Evolutionary conservation across 2,329 filamentous ascomycete species (phyloP).

Genomic region (Pyrenophora teres): DNA sequence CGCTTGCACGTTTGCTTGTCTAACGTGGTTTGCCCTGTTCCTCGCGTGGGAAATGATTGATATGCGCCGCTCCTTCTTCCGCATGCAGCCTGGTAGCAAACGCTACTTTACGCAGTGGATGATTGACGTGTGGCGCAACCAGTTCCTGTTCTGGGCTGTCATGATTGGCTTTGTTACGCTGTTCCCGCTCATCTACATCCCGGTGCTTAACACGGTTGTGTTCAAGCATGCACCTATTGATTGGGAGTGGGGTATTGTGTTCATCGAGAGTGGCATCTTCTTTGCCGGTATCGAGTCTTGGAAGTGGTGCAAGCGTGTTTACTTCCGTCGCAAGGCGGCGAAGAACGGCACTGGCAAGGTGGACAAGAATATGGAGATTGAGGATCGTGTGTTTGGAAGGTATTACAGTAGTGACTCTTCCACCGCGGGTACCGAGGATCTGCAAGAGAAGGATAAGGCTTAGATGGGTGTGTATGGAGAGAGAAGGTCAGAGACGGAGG

Average conservation of each 20-base stretch:
- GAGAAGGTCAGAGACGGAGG: too few relatives aligned
- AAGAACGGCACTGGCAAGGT: conserved; percentile 12
- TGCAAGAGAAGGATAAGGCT: conserved; percentile 4
- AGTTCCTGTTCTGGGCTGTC: conserved; percentile 61
- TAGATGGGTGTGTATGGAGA: too few relatives aligned
- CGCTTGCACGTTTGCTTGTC: conserved; percentile 72
- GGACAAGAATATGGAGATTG: conserved; percentile 22
- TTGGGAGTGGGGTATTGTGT: conserved; percentile 73
- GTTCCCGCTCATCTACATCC: conserved; percentile 64
- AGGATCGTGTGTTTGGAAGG: conserved; percentile 24
- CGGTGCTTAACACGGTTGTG: conserved; percentile 66
- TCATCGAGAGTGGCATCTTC: conserved; percentile 65
- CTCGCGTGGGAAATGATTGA: conserved; percentile 80
- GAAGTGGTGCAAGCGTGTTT: conserved; percentile 68
- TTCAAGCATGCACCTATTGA: conserved; percentile 69
- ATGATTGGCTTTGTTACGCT: conserved; percentile 52
- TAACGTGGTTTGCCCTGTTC: conserved; percentile 78
- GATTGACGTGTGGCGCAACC: conserved; percentile 70
- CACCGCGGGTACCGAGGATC: not conserved
- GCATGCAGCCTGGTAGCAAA: conserved; percentile 68
- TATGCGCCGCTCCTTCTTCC: conserved; percentile 74
- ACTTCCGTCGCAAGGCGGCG: conserved; percentile 33
- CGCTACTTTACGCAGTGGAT: conserved; percentile 61
- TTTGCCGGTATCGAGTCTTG: conserved; percentile 67
- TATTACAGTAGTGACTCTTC: conserved; percentile 17